Evolutionary conservation across 208 protist genomes (phyloP).

Genomic region (Porcisia hertigi): DNA sequence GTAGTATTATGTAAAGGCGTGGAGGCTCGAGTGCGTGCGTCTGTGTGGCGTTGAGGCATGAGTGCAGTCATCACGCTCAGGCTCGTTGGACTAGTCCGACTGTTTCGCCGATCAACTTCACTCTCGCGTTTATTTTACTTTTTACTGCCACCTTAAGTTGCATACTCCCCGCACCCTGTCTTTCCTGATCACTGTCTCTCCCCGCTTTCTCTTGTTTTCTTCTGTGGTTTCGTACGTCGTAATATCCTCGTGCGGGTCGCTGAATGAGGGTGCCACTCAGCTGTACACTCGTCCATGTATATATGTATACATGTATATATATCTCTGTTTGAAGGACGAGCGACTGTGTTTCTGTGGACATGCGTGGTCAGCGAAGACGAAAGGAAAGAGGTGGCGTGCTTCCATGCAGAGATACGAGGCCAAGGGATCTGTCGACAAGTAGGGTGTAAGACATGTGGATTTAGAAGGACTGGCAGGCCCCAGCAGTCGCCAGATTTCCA

Average conservation of each 20-base stretch:
- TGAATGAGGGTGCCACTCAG: not conserved
- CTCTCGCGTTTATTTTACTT: not conserved
- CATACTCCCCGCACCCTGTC: not conserved
- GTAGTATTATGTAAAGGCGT: not conserved
- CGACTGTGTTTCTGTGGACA: not conserved
- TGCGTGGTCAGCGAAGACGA: no score
- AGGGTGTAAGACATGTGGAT: no score
- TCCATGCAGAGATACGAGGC: no score
- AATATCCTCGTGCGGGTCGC: not conserved
- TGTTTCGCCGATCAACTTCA: not conserved
- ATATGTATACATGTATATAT: constrained; percentile 11
- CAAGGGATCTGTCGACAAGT: no score
- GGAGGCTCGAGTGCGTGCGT: not conserved
- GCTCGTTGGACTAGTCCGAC: not conserved
- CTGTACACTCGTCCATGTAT: not conserved
- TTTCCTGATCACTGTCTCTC: not conserved
- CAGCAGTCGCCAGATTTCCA: no score
- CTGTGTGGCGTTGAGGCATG: not conserved
- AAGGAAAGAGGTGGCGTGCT: no score
- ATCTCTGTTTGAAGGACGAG: not conserved
- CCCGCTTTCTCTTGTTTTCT: not conserved
- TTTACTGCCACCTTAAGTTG: not conserved
- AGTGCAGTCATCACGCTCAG: not conserved
- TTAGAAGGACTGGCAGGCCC: no score
- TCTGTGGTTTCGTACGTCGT: not conserved